These are phyloP conservation scores for Prosopis cineraria DNA, from an alignment of 306 rosid genomes.

Conservation along the genomic window DNA sequence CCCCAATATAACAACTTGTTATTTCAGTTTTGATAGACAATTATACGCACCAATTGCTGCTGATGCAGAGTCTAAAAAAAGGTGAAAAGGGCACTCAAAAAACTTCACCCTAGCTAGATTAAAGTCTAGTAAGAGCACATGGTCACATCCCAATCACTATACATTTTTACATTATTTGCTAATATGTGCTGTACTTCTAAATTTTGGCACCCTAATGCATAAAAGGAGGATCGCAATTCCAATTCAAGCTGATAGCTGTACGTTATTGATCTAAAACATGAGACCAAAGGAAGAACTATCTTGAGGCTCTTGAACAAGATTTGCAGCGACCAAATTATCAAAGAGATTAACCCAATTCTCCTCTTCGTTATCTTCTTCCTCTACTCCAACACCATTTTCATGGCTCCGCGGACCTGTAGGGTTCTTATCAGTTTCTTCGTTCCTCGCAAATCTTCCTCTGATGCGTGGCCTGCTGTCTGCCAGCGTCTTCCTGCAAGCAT, in stretches of 20 bases:
- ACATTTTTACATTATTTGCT: conserved; percentile 33
- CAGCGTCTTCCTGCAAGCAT: conserved; percentile 88
- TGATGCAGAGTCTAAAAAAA: conserved; percentile 31
- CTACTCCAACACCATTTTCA: conserved; percentile 38
- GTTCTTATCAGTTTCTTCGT: conserved; percentile 59
- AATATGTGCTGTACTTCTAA: background rate
- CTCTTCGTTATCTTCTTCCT: conserved; percentile 60
- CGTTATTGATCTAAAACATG: conserved; percentile 29
- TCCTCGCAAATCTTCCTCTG: conserved; percentile 84
- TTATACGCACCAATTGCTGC: conserved; percentile 25
- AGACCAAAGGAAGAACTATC: conserved; percentile 16
- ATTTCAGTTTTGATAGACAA: conserved; percentile 1
- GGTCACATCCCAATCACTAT: conserved; percentile 42
- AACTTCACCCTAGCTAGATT: conserved; percentile 37
- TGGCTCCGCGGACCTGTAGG: conserved; percentile 55
- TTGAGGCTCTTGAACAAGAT: conserved; percentile 43
- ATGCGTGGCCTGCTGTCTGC: conserved; percentile 94
- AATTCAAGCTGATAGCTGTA: background rate
- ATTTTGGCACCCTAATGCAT: conserved; percentile 32
- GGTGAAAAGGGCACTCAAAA: conserved; percentile 38
- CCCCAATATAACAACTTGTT: conserved; percentile 28
- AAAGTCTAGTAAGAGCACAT: conserved; percentile 39
- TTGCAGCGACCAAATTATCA: conserved; percentile 60
- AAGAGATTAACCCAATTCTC: conserved; percentile 72
- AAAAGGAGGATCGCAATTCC: background rate